Evolutionary conservation across 805 yeast species (phyloP), one percentile per base, ranked within the genome.

Genomic region (Candida succiphila): DNA sequence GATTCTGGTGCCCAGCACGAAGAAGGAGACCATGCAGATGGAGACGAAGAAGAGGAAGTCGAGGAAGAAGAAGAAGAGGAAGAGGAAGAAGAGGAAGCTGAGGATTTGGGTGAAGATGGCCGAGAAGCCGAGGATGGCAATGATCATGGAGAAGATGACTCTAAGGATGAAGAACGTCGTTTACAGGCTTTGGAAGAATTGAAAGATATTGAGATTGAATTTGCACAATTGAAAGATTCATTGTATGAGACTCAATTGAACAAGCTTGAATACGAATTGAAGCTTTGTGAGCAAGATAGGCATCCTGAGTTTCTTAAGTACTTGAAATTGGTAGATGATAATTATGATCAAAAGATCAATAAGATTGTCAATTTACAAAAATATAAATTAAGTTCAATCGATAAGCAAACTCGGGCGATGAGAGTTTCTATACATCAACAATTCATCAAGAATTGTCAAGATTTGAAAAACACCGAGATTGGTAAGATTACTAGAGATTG

Each of bases 241-340:
- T 61, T 92, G 32, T 89, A 82, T 55, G 87, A 81, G 39, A 95
- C 87, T 51, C 88, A 85, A 52, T 61, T 88, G 49, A 64, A 70
- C 25, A 72, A 83, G 40, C 67, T 83, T 42, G 84, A 85, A 44
- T 78, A 81, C 29, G 98, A 92, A 54, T 61, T 89, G 39, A 80
- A 80, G 46, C 72, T 89, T 69, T 88, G 97, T 58, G 61, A 78
- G 23, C 80, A 78, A 41, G 96, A 96, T 10, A 72, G 86, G 16
- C 98, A 92, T 56, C 97, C 97, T 0, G 96, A 88, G 46, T 67
- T 89, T 35, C 69, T 83, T 25, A 68, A 72, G 31, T 80, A 82
- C 34, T 75, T 81, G 52, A 69, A 69, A 45, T 74, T 76, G 54
- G 75, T 92, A 33, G 82, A 80, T 37, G 71, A 73, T 28, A 76